phyloP scores from a whole-genome alignment of 2,329 filamentous ascomycete species.

The Thelonectria blattea region DNA sequence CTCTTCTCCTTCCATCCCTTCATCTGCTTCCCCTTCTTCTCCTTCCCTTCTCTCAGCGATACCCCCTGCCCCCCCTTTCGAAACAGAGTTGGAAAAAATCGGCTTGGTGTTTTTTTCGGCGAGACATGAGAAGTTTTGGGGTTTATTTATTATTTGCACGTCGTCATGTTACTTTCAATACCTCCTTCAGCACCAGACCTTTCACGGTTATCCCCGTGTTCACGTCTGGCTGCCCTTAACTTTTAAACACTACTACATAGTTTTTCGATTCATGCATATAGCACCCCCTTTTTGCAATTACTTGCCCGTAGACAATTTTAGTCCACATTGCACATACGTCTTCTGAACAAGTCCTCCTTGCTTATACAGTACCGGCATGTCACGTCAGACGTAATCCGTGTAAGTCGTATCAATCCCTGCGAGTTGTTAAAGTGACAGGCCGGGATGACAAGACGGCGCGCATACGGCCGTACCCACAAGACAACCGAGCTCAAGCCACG shows the following conservation, averaged over 20 bases:
- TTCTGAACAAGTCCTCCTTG: too few species aligned
- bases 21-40: not conserved
- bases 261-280: conserved; percentile 30
- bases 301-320: too few species aligned
- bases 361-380: too few species aligned
- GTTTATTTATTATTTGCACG: not conserved
- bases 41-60: not conserved
- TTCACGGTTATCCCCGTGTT: not conserved
- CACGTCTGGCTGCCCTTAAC: conserved; percentile 22
- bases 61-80: not conserved
- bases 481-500: conserved; percentile 15
- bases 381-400: not conserved
- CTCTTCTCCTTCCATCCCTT: not conserved
- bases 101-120: conserved; percentile 35
- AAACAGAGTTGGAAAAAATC: conserved; percentile 32
- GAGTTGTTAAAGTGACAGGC: not conserved
- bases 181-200: not conserved
- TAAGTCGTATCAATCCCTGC: not conserved
- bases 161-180: not conserved
- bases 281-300: too few species aligned
- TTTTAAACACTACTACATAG: conserved; percentile 30
- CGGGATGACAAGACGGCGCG: not conserved
- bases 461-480: conserved; percentile 12
- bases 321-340: too few species aligned
- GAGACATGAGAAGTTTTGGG: not conserved